phyloP scores from a whole-genome alignment of 495 filamentous ascomycete genomes.

The Penicillium macrosclerotiorum region DNA sequence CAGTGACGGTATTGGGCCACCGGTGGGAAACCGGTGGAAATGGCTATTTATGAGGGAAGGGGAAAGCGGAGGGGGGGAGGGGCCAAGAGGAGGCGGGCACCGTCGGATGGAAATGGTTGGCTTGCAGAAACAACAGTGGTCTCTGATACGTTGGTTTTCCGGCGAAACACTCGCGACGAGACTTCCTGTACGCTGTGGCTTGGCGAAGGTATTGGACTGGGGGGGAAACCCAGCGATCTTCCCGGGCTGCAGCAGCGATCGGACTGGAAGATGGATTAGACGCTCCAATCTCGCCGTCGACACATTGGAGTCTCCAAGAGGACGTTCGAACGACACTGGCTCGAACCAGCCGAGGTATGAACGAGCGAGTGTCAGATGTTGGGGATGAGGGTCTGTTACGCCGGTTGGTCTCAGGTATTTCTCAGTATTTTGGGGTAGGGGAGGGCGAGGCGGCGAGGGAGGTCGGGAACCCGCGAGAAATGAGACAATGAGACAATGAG shows the following conservation, averaged over 20 bases:
- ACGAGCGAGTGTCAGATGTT: background rate
- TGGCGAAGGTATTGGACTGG: conserved; percentile 15
- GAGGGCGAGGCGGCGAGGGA: background rate
- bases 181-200: conserved; percentile 22
- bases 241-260: no score
- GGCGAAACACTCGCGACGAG: conserved; percentile 13
- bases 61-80: background rate
- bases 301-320: conserved; percentile 5
- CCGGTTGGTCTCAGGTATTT: no score
- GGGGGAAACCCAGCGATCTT: no score
- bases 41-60: conserved; percentile 5
- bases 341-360: conserved; percentile 14
- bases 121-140: no score
- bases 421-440: background rate
- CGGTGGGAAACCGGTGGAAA: conserved; percentile 28
- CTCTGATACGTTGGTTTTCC: conserved; percentile 19
- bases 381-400: no score
- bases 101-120: no score
- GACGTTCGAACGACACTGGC: no score
- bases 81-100: no score
- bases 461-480: conserved; percentile 1
- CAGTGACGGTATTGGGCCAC: conserved; percentile 39
- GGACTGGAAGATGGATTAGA: conserved; percentile 3
- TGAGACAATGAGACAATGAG: background rate
- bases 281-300: background rate